These are phyloP conservation scores for Aquanectria penicillioides DNA, from an alignment of 2,329 filamentous ascomycete species.

Conservation along the genomic window DNA sequence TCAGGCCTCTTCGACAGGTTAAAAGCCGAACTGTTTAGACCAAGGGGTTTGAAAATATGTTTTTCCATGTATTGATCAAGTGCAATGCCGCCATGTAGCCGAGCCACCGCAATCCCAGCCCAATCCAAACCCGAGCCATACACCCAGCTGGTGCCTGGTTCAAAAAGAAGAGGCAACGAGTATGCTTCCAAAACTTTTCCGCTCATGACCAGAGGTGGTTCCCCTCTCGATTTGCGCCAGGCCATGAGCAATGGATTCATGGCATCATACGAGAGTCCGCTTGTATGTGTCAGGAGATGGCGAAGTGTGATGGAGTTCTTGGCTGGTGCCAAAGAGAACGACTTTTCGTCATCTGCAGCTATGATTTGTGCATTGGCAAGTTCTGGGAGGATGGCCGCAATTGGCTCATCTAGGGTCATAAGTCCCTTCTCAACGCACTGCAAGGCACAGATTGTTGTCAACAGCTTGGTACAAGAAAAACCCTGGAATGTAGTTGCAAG, in stretches of 20 bases:
- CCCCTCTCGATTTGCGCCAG: neutral
- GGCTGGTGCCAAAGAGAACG: slow-evolving; percentile 28
- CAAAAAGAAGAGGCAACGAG: neutral
- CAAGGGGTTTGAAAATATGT: neutral
- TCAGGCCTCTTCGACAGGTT: neutral
- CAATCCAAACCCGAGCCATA: neutral
- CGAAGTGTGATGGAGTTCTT: neutral
- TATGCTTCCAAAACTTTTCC: neutral
- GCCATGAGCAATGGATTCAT: neutral
- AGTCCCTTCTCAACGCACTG: slow-evolving; percentile 13
- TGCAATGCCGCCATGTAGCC: neutral
- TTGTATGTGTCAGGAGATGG: neutral
- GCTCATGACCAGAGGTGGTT: neutral
- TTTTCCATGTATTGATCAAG: neutral
- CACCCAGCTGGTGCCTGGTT: neutral
- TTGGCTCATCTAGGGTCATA: slow-evolving; percentile 6
- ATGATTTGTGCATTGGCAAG: slow-evolving; percentile 3
- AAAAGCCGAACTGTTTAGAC: slow-evolving; percentile 5
- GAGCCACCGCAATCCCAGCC: neutral
- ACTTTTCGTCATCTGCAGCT: neutral
- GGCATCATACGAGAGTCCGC: neutral
- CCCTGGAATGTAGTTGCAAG: slow-evolving; percentile 3
- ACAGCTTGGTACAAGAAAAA: slow-evolving; percentile 15
- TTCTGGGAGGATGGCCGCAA: slow-evolving; percentile 3
- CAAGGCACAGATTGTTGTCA: slow-evolving; percentile 10